Evolutionary conservation across 768 basidiomycete species (phyloP).

Genomic region (Tremella fuciformis): DNA sequence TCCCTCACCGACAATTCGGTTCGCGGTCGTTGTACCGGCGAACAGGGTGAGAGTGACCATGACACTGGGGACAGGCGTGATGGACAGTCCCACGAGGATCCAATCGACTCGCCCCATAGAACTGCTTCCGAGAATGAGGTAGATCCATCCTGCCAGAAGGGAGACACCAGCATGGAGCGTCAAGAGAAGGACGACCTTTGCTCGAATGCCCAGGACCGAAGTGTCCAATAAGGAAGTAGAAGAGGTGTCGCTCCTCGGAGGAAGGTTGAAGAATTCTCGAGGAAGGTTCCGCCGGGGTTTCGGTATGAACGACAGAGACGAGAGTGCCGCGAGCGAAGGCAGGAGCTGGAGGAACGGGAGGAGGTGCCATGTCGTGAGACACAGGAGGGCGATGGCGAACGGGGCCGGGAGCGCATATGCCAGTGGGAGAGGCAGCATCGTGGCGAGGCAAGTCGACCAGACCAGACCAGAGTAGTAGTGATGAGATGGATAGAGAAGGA

Average conservation of each 20-base stretch:
- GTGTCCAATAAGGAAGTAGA: constrained; percentile 1
- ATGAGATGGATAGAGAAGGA: background rate
- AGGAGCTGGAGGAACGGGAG: constrained; percentile 25
- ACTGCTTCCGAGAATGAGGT: background rate
- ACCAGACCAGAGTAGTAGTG: background rate
- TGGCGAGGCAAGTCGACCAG: constrained; percentile 2
- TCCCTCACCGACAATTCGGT: background rate
- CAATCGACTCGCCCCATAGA: background rate
- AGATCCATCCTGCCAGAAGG: constrained; percentile 14
- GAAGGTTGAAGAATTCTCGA: constrained; percentile 45
- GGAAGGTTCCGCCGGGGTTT: constrained; percentile 38
- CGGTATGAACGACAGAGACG: constrained; percentile 31
- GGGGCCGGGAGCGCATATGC: constrained; percentile 24
- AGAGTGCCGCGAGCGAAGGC: constrained; percentile 18
- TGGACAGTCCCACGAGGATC: constrained; percentile 9
- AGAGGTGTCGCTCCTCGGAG: constrained; percentile 18
- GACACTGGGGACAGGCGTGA: constrained; percentile 17
- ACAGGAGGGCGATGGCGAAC: constrained; percentile 27
- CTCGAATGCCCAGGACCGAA: constrained; percentile 12
- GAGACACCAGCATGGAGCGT: background rate
- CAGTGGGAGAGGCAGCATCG: constrained; percentile 30
- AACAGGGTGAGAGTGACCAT: background rate
- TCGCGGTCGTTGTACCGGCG: background rate
- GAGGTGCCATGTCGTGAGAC: constrained; percentile 29
- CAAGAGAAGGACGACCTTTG: constrained; percentile 15